Conservation (phyloP, 2,329 filamentous ascomycete species). For the Trichoderma sp. region DNA sequence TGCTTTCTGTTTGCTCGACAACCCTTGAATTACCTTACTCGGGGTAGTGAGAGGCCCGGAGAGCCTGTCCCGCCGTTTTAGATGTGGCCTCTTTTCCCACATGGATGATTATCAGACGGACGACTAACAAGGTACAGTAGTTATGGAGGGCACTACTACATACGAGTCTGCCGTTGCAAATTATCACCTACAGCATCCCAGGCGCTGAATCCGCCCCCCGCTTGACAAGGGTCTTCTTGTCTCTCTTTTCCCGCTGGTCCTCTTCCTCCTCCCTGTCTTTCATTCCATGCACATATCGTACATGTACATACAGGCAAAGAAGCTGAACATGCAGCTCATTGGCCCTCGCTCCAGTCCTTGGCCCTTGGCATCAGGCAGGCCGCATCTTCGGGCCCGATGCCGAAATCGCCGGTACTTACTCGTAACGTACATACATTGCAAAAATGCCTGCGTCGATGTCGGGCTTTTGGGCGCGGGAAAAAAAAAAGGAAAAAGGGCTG, state of each 20-base stretch:
- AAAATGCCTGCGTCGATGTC: not conserved
- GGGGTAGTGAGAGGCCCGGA: not conserved
- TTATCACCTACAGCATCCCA: not conserved
- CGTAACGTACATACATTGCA: not conserved
- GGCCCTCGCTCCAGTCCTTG: not conserved
- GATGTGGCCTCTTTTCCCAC: not conserved
- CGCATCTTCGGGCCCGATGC: constrained; percentile 14
- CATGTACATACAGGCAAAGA: not conserved
- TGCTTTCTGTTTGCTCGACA: not conserved
- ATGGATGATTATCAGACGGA: not conserved
- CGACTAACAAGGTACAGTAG: not conserved
- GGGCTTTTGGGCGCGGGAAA: not conserved
- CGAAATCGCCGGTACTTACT: not conserved
- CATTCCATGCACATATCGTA: not conserved
- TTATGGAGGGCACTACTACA: not conserved
- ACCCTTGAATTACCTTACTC: not conserved
- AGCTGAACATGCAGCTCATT: not conserved
- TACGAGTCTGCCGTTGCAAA: not conserved
- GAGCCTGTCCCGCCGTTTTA: not conserved
- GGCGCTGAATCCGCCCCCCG: not conserved
- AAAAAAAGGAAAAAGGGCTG: not conserved
- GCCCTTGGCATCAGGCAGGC: constrained; percentile 5
- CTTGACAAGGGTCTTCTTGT: not conserved
- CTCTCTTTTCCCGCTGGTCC: not conserved
- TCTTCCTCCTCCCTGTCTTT: not conserved